Evolutionary conservation across 129 eudicot genomes (phyloP).

Genomic region (Ambrosia trifida): DNA sequence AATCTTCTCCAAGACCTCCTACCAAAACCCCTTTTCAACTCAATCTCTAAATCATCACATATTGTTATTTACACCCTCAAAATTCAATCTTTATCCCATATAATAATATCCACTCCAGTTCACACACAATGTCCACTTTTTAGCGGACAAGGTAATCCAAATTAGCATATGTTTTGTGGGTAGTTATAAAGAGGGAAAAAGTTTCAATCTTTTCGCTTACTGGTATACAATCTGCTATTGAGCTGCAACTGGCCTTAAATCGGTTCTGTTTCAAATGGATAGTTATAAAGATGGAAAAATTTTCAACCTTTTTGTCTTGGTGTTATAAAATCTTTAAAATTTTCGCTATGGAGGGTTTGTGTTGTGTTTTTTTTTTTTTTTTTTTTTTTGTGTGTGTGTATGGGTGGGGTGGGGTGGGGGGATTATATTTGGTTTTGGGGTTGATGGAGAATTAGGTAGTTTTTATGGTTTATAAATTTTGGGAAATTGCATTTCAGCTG

Average conservation of each 20-base stretch:
- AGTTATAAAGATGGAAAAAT: too few species aligned
- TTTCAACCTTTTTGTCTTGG: too few species aligned
- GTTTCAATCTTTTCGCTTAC: conserved; percentile 8
- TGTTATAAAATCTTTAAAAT: too few species aligned
- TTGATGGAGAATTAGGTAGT: too few species aligned
- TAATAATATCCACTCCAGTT: background rate
- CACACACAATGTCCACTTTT: conserved; percentile 31
- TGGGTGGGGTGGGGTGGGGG: too few species aligned
- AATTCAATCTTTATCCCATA: background rate
- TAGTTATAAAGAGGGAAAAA: background rate
- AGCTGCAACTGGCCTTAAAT: too few species aligned
- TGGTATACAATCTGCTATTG: background rate
- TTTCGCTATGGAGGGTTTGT: too few species aligned
- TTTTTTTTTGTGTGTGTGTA: too few species aligned
- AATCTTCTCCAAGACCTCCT: conserved; percentile 11
- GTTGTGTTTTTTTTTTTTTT: too few species aligned
- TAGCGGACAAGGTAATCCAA: conserved; percentile 38
- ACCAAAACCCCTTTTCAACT: conserved; percentile 2
- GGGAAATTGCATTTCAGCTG: background rate
- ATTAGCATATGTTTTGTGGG: background rate
- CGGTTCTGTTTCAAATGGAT: too few species aligned
- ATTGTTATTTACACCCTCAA: conserved; percentile 16
- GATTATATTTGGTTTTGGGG: too few species aligned
- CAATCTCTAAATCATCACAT: conserved; percentile 21
- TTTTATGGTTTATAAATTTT: too few species aligned